phyloP scores from a whole-genome alignment of 768 basidiomycete species.

The Kwoniella bestiolae region DNA sequence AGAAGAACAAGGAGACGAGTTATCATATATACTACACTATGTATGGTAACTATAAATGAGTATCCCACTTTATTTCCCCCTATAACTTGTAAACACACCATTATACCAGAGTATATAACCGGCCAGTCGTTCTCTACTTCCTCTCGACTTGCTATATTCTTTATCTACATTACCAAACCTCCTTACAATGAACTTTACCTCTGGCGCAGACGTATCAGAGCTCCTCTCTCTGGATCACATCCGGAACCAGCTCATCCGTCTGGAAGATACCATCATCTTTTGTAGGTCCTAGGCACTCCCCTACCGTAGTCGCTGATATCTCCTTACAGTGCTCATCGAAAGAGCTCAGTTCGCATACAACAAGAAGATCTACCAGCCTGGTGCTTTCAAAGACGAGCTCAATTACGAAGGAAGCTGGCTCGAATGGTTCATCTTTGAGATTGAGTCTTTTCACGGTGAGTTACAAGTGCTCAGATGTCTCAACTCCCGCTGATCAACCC shows the following conservation, averaged over 20 bases:
- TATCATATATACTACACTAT: neutral
- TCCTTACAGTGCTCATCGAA: constrained; percentile 75
- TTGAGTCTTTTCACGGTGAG: constrained; percentile 90
- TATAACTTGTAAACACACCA: too few species aligned
- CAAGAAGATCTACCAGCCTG: constrained; percentile 79
- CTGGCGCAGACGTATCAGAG: constrained; percentile 60
- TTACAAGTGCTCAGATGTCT: constrained; percentile 23
- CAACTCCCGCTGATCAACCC: neutral
- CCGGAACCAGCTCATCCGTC: constrained; percentile 78
- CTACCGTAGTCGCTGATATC: constrained; percentile 57
- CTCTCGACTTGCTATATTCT: neutral
- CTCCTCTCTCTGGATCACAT: constrained; percentile 88
- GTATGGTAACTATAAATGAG: neutral
- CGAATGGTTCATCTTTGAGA: constrained; percentile 97
- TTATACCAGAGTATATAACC: too few species aligned
- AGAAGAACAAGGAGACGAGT: neutral
- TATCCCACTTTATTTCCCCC: neutral
- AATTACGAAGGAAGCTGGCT: constrained; percentile 89
- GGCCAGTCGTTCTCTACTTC: too few species aligned
- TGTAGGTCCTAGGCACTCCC: constrained; percentile 51
- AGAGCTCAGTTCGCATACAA: constrained; percentile 96
- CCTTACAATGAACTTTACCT: constrained; percentile 55
- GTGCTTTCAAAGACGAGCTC: constrained; percentile 72
- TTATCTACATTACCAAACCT: neutral
- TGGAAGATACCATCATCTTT: constrained; percentile 99